phyloP scores from a whole-genome alignment of 192 early-diverging fungal genomes.

The Backusella sp. region DNA sequence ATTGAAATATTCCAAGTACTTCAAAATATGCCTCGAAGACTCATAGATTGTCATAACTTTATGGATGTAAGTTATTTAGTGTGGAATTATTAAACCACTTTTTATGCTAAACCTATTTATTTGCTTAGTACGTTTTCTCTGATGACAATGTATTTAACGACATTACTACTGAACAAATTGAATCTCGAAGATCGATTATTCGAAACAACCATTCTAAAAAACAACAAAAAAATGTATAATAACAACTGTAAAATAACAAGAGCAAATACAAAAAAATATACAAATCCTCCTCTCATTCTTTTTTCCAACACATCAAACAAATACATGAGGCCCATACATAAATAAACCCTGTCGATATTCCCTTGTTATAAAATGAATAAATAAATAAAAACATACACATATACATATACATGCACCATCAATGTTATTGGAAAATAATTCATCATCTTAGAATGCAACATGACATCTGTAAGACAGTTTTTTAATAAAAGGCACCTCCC shows the following conservation, averaged over 20 bases:
- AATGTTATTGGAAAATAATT: neutral
- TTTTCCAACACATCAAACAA: neutral
- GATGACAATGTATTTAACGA: neutral
- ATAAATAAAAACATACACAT: neutral
- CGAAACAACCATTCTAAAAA: neutral
- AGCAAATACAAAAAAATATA: neutral
- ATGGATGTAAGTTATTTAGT: conserved; percentile 42
- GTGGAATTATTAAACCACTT: neutral
- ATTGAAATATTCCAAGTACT: conserved; percentile 57
- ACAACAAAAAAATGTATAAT: conserved; percentile 1
- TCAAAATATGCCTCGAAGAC: conserved; percentile 55
- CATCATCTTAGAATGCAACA: neutral
- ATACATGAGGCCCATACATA: neutral
- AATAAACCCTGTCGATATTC: neutral
- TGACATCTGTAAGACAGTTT: neutral
- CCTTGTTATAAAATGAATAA: neutral
- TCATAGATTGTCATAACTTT: conserved; percentile 57
- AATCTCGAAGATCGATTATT: neutral
- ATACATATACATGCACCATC: neutral
- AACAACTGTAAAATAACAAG: conserved; percentile 4
- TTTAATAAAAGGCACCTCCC: neutral
- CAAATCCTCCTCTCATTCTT: neutral
- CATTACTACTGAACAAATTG: neutral
- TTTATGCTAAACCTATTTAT: neutral
- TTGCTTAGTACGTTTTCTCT: conserved; percentile 16